Percentiles rank a stretch among this genome's conserved stretches.
These are phyloP conservation scores for Haematococcus lacustris DNA, from an alignment of 139 green algal species.

Conservation along the genomic window DNA sequence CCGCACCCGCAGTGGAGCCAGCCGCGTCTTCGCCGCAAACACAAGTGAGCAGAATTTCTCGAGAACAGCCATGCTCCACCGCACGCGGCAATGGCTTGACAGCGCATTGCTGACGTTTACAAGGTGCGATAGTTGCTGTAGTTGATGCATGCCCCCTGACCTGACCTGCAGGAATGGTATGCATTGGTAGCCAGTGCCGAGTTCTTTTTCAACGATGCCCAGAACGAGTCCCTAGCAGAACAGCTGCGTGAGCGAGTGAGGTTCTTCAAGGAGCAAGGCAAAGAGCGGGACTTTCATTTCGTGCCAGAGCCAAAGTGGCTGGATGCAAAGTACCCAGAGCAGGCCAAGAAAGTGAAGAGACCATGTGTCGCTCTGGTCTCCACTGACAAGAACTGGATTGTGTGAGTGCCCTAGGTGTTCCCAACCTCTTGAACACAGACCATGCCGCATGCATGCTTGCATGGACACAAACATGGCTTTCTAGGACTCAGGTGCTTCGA, in stretches of 20 bases:
- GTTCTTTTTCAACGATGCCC: conserved; percentile 82
- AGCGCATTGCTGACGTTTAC: too few relatives aligned
- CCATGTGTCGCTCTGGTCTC: conserved; percentile 77
- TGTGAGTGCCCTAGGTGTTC: conserved; percentile 49
- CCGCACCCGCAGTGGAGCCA: too few relatives aligned
- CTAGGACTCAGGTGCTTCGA: too few relatives aligned
- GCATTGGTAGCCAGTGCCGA: conserved; percentile 73
- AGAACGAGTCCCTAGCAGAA: conserved; percentile 87
- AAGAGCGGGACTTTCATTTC: conserved; percentile 66
- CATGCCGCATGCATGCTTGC: neutral
- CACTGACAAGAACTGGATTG: conserved; percentile 83
- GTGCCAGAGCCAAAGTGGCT: conserved; percentile 78
- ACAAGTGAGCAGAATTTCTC: too few relatives aligned
- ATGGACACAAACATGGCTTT: too few relatives aligned
- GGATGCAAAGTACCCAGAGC: conserved; percentile 62
- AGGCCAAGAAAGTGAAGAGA: conserved; percentile 65
- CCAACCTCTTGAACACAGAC: neutral
- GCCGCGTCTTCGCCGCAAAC: too few relatives aligned
- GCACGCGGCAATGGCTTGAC: too few relatives aligned
- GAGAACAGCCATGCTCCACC: too few relatives aligned
- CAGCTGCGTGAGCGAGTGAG: conserved; percentile 77
- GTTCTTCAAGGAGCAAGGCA: conserved; percentile 53
- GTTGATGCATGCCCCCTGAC: too few relatives aligned
- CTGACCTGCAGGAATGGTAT: conserved; percentile 64
- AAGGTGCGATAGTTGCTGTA: too few relatives aligned